A percentile compares a stretch with the other conserved stretches of the same genome.
phyloP scores from a whole-genome alignment of 805 yeast species.

The Diddensiella transvaalensis region DNA sequence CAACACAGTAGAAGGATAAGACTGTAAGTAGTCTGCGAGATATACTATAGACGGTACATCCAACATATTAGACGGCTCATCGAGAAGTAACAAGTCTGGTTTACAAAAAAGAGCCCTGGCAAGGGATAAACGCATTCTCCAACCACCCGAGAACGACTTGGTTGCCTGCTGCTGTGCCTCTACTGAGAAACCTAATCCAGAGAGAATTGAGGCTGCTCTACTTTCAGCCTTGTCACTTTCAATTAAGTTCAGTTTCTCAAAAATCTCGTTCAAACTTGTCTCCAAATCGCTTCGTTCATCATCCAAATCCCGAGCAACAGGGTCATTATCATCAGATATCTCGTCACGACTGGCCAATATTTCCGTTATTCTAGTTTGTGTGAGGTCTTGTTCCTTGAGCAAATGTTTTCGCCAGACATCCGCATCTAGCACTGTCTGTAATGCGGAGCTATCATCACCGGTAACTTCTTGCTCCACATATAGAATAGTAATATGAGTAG shows the following conservation, averaged over 20 bases:
- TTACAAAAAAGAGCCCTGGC: conserved; percentile 97
- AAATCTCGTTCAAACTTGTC: conserved; percentile 69
- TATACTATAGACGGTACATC: conserved; percentile 98
- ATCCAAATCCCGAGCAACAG: conserved; percentile 71
- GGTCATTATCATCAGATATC: conserved; percentile 25
- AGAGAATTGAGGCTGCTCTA: conserved; percentile 89
- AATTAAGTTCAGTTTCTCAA: conserved; percentile 82
- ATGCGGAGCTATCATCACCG: conserved; percentile 88
- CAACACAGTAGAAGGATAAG: conserved; percentile 86
- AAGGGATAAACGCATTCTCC: conserved; percentile 99
- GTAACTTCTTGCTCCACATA: conserved; percentile 97
- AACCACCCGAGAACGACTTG: conserved; percentile 97
- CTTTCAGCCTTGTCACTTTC: conserved; percentile 98
- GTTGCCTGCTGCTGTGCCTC: conserved; percentile 83
- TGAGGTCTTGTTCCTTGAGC: conserved; percentile 60
- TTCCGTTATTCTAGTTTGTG: conserved; percentile 66
- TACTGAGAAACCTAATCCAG: conserved; percentile 88
- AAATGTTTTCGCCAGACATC: conserved; percentile 98
- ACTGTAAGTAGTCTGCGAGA: conserved; percentile 82
- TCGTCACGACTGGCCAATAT: conserved; percentile 59
- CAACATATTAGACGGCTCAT: conserved; percentile 99
- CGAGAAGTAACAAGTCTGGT: conserved; percentile 87
- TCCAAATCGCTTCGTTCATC: conserved; percentile 88
- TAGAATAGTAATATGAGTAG: conserved; percentile 90
- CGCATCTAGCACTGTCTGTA: conserved; percentile 96